These are phyloP conservation scores for Skeletonema grethae DNA, from an alignment of 108 stramenopile species.

Conservation along the genomic window DNA sequence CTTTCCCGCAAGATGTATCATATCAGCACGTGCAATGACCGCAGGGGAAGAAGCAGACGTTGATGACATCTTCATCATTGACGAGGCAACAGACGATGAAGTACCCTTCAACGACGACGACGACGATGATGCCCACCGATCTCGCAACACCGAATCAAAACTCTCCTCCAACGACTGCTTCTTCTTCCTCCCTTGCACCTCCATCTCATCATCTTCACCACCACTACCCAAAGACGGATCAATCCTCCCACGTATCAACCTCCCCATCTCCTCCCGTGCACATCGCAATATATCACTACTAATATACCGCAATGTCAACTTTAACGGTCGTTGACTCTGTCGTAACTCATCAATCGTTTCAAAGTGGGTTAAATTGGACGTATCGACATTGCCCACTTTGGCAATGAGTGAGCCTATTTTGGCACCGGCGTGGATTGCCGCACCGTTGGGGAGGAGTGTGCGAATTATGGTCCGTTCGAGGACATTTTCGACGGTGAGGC, in stretches of 20 bases:
- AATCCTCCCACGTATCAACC: slow-evolving; percentile 78
- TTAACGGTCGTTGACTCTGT: slow-evolving; percentile 80
- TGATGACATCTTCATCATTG: slow-evolving; percentile 39
- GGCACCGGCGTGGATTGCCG: slow-evolving; percentile 82
- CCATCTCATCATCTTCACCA: slow-evolving; percentile 13
- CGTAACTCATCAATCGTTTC: slow-evolving; percentile 90
- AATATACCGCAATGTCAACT: slow-evolving; percentile 72
- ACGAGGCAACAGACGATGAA: not conserved
- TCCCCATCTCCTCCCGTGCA: slow-evolving; percentile 87
- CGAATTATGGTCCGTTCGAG: slow-evolving; percentile 88
- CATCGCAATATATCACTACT: slow-evolving; percentile 62
- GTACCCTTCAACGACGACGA: slow-evolving; percentile 10
- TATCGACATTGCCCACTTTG: slow-evolving; percentile 83
- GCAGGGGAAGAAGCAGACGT: slow-evolving; percentile 24
- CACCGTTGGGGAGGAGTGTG: slow-evolving; percentile 80
- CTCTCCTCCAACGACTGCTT: slow-evolving; percentile 14
- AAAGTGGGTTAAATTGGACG: slow-evolving; percentile 85
- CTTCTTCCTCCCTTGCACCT: not conserved
- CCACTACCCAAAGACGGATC: slow-evolving; percentile 32
- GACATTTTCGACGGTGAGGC: slow-evolving; percentile 91
- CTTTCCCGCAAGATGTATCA: slow-evolving; percentile 65
- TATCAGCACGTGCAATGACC: slow-evolving; percentile 49
- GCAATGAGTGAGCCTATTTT: slow-evolving; percentile 82
- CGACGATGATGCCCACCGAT: slow-evolving; percentile 27
- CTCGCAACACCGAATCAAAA: slow-evolving; percentile 38